Base-by-base conservation (phyloP, 306 rosid species). In the Chamaecrista fasciculata region DNA sequence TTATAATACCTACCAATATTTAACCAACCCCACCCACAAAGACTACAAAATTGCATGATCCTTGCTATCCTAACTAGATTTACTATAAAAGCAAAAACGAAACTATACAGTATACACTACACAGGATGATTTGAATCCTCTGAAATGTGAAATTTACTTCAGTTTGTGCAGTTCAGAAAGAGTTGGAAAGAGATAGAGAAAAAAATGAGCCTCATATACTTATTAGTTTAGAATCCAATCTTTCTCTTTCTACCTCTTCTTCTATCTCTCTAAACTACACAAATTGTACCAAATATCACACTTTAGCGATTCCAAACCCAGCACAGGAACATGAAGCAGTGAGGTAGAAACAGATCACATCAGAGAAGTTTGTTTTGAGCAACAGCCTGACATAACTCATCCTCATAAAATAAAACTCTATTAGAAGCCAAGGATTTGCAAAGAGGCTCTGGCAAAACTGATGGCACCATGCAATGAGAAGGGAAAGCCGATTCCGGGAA, bases 341-440 rank as follows among this genome's bases (percentile, higher is more conserved):
- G 14, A 42, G 15, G 46, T 4, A 20, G 46, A 43, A 36, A 56
- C 51, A 68, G 71, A 69, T 28, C 16, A 46, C 73, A 21, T 87
- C 83, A 89, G 49, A 74, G 89, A 71, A 89, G 98, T 72, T 87
- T 92, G 66, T 92, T 92, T 80, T 92, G 98, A 70, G 96, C 96
- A 73, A 92, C 98, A 52, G 98, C 98, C 72, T 92, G 86, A 67
- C 98, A 92, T 49, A 90, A 78, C 70, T 92, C 98, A 14, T 93
- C 98, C 81, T 93, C 98, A 26, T 84, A 90, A 80, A 90, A 92
- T 47, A 92, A 80, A 76, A 86, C 96, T 73, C 96, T 79, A 79
- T 86, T 90, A 6, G 97, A 89, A 58, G 94, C 94, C 94, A 91
- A 62, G 23, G 97, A 85, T 73, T 92, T 92, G 91, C 90, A 89